Conservation (phyloP, 2,329 filamentous ascomycete genomes). For the Aureobasidium vineae region DNA sequence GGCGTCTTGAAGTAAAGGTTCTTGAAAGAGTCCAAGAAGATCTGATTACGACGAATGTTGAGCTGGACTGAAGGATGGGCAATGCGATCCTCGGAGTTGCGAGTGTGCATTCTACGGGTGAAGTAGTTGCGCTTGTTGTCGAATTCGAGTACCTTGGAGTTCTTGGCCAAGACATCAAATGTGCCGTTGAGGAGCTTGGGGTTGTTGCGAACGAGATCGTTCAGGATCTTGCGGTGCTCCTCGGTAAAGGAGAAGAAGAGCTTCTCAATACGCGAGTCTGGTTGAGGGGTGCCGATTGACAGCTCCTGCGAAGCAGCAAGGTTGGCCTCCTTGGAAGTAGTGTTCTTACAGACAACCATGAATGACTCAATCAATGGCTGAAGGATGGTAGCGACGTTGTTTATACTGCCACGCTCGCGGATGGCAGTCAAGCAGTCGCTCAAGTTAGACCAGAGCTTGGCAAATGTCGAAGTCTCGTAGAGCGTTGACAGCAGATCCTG, state of each 20-base stretch:
- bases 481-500: slow-evolving; percentile 82
- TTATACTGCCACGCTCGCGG: slow-evolving; percentile 87
- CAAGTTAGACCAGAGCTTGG: slow-evolving; percentile 85
- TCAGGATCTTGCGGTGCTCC: slow-evolving; percentile 94
- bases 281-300: slow-evolving; percentile 68
- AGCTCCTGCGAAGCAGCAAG: slow-evolving; percentile 59
- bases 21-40: slow-evolving; percentile 98
- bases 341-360: slow-evolving; percentile 99
- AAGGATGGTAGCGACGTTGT: slow-evolving; percentile 94
- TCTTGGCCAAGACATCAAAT: slow-evolving; percentile 93
- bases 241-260: slow-evolving; percentile 98
- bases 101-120: slow-evolving; percentile 83
- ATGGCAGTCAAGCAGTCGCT: slow-evolving; percentile 87
- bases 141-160: slow-evolving; percentile 97
- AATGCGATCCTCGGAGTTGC: slow-evolving; percentile 67
- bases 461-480: slow-evolving; percentile 89
- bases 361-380: slow-evolving; percentile 91
- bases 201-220: slow-evolving; percentile 94
- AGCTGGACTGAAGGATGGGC: slow-evolving; percentile 78
- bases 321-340: slow-evolving; percentile 68
- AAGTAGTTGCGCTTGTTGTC: slow-evolving; percentile 99
- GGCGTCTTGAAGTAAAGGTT: slow-evolving; percentile 96
- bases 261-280: slow-evolving; percentile 78
- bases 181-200: slow-evolving; percentile 98
- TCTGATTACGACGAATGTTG: slow-evolving; percentile 85